Percentiles rank a stretch among this genome's conserved stretches.
phyloP scores from a whole-genome alignment of 1,139 yeast genomes.

The Geotrichum klebahnii region DNA sequence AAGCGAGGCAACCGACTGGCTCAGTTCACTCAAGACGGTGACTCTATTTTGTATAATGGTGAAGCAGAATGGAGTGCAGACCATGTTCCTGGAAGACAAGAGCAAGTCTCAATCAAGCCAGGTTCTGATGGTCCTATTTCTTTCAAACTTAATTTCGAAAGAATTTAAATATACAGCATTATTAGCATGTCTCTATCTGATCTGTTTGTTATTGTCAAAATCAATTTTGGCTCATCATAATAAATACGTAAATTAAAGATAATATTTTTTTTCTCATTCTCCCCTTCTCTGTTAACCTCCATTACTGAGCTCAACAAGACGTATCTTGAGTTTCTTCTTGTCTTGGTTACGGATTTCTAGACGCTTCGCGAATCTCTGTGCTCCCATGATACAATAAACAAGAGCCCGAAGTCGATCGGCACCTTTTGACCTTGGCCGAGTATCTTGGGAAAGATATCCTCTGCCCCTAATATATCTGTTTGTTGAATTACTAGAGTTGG shows the following conservation, averaged over 20 bases:
- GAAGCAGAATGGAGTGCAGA: constrained; percentile 60
- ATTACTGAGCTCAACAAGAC: constrained; percentile 6
- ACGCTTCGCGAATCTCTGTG: constrained; percentile 9
- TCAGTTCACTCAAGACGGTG: constrained; percentile 35
- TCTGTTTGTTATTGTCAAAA: no score
- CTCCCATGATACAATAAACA: constrained; percentile 14
- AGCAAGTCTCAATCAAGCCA: constrained; percentile 53
- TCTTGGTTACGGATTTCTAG: constrained; percentile 9
- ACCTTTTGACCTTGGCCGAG: constrained; percentile 2
- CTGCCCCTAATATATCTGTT: neutral
- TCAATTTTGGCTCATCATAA: no score
- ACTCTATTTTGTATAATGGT: constrained; percentile 59
- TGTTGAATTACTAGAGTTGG: neutral
- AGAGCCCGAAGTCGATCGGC: constrained; percentile 5
- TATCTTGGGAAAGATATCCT: neutral
- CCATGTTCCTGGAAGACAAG: constrained; percentile 46
- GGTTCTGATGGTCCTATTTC: constrained; percentile 44
- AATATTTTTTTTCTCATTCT: no score
- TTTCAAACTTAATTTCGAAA: constrained; percentile 45
- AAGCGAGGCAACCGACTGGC: constrained; percentile 30
- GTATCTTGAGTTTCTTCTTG: constrained; percentile 6
- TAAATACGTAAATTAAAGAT: no score
- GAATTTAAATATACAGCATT: constrained; percentile 14
- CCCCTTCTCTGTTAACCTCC: no score
- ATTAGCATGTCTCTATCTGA: no score